phyloP scores from a whole-genome alignment of 1,284 basidiomycete genomes.

The Cystobasidium pallidum region DNA sequence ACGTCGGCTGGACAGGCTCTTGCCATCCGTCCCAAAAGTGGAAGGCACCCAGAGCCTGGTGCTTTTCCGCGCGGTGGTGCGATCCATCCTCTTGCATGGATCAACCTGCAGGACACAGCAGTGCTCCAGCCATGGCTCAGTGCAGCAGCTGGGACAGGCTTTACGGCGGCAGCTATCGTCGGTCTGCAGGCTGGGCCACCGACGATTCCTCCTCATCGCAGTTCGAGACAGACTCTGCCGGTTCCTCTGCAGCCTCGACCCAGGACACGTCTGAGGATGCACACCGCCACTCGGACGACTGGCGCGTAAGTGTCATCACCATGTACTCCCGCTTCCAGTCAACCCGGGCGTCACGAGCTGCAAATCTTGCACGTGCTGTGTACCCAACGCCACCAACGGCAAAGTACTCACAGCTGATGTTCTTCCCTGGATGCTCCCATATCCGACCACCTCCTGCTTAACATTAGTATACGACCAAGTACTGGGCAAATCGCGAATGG shows the following conservation, averaged over 20 bases:
- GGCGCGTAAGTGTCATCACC: constrained; percentile 3
- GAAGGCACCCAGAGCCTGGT: no score
- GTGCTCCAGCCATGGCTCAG: not conserved
- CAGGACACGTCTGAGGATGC: constrained; percentile 11
- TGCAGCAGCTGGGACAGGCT: not conserved
- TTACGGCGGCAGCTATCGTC: not conserved
- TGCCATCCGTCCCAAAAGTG: constrained; percentile 8
- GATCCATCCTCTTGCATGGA: not conserved
- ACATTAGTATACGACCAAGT: constrained; percentile 6
- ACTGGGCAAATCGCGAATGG: constrained; percentile 16
- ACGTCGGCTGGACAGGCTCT: not conserved
- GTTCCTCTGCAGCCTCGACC: constrained; percentile 12
- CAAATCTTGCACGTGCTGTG: not conserved
- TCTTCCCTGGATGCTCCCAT: no score
- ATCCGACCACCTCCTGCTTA: no score
- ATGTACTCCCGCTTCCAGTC: not conserved
- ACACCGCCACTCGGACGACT: constrained; percentile 1
- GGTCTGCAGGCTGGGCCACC: not conserved
- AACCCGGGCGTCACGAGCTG: no score
- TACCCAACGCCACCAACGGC: not conserved
- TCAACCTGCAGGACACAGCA: not conserved
- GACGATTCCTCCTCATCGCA: not conserved
- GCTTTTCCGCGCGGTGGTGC: no score
- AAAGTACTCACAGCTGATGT: not conserved
- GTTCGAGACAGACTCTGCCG: constrained; percentile 10